Conservation (phyloP, 495 filamentous ascomycete genomes). For the Penicillium egyptiacum region DNA sequence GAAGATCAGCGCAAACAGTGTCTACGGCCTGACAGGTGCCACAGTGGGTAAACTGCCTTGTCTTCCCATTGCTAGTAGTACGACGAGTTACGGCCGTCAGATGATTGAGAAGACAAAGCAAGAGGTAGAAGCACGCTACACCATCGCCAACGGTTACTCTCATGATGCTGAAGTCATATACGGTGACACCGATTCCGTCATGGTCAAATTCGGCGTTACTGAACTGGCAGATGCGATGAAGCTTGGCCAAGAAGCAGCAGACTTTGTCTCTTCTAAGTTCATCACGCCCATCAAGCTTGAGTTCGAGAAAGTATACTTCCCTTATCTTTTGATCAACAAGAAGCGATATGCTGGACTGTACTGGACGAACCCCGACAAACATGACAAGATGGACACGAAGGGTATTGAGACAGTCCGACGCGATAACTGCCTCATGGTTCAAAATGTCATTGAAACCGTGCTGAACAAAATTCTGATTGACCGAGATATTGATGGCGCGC, state of each 20-base stretch:
- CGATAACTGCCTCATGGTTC: slow-evolving; percentile 94
- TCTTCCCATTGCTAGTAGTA: slow-evolving; percentile 92
- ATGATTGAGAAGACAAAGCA: slow-evolving; percentile 98
- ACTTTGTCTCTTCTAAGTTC: slow-evolving; percentile 87
- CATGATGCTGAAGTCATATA: slow-evolving; percentile 97
- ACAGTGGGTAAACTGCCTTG: slow-evolving; percentile 95
- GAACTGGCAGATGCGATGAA: slow-evolving; percentile 89
- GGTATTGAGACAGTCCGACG: slow-evolving; percentile 97
- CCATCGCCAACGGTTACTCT: slow-evolving; percentile 87
- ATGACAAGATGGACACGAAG: slow-evolving; percentile 99
- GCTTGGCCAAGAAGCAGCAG: slow-evolving; percentile 85
- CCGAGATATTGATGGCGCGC: slow-evolving; percentile 79
- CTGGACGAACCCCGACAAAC: slow-evolving; percentile 93
- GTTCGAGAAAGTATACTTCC: slow-evolving; percentile 99
- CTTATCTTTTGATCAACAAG: slow-evolving; percentile 99
- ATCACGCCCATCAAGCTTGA: slow-evolving; percentile 96
- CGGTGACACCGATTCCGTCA: slow-evolving; percentile 98
- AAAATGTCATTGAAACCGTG: slow-evolving; percentile 96
- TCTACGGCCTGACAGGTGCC: slow-evolving; percentile 96
- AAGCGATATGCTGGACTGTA: slow-evolving; percentile 97
- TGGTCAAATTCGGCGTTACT: slow-evolving; percentile 95
- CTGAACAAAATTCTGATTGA: slow-evolving; percentile 95
- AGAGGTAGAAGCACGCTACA: slow-evolving; percentile 87
- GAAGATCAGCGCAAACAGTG: slow-evolving; percentile 96
- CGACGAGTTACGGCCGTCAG: slow-evolving; percentile 90